These are phyloP conservation scores for Aspergillus hiratsukae DNA, from an alignment of 2,329 filamentous ascomycete genomes.

Conservation along the genomic window DNA sequence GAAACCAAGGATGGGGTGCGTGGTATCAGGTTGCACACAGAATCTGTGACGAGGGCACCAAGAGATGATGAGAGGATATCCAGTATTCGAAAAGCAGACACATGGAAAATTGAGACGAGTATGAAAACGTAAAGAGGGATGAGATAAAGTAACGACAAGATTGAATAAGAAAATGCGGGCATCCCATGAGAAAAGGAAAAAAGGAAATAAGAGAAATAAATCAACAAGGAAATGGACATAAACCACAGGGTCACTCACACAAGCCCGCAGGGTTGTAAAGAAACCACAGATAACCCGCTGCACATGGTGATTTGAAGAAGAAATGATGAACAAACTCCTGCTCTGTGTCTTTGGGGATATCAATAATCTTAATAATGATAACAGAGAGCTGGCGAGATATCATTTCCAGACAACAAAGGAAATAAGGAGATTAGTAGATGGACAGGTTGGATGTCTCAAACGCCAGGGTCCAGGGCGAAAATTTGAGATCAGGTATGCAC, in stretches of 20 bases:
- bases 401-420: constrained; percentile 22
- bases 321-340: constrained; percentile 16
- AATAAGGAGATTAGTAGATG: constrained; percentile 21
- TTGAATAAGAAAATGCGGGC: constrained; percentile 9
- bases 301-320: constrained; percentile 16
- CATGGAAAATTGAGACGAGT: constrained; percentile 18
- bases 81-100: constrained; percentile 29
- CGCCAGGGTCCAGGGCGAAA: constrained; percentile 29
- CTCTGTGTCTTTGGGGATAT: constrained; percentile 20
- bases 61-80: constrained; percentile 38
- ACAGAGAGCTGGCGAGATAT: constrained; percentile 26
- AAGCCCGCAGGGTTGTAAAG: background rate
- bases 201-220: constrained; percentile 4
- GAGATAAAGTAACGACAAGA: constrained; percentile 5
- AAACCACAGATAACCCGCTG: constrained; percentile 10
- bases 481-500: constrained; percentile 22
- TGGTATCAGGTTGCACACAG: constrained; percentile 32
- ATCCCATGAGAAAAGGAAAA: constrained; percentile 7
- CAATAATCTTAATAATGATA: constrained; percentile 23
- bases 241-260: constrained; percentile 2
- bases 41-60: constrained; percentile 22
- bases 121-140: constrained; percentile 14
- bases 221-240: constrained; percentile 1
- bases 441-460: constrained; percentile 30
- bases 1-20: constrained; percentile 24